A percentile compares a stretch with the other conserved stretches of the same genome.
These are phyloP conservation scores for Cryptococcus neoformans DNA, from an alignment of 1,284 basidiomycete species.

Conservation along the genomic window DNA sequence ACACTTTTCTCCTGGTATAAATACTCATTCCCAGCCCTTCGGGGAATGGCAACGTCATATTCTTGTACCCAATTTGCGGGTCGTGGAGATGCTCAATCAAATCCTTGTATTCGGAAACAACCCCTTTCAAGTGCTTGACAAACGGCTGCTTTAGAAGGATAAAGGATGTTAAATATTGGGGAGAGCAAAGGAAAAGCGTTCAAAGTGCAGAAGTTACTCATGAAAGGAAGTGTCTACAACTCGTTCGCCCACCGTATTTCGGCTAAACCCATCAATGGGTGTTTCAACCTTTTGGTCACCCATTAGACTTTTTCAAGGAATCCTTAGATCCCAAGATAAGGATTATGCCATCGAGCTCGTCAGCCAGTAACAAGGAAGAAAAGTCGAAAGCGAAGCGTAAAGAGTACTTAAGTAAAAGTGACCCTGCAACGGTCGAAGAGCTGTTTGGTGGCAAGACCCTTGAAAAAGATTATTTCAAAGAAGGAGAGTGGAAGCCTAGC, in stretches of 20 bases:
- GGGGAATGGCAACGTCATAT: slow-evolving; percentile 20
- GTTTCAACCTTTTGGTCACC: no score
- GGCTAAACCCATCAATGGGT: no score
- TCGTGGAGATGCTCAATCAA: slow-evolving; percentile 17
- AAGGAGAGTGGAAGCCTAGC: slow-evolving; percentile 28
- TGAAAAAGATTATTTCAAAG: slow-evolving; percentile 20
- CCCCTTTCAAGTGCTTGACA: no score
- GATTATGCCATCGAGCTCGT: no score
- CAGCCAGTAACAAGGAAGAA: neutral
- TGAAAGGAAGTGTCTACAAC: no score
- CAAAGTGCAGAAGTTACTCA: no score
- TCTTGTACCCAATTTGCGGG: slow-evolving; percentile 11
- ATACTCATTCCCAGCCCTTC: slow-evolving; percentile 27
- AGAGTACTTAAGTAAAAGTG: slow-evolving; percentile 17
- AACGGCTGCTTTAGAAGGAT: no score
- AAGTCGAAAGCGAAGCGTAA: slow-evolving; percentile 7
- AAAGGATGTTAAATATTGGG: no score
- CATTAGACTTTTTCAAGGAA: no score
- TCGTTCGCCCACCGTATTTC: no score
- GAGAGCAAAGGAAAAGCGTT: no score
- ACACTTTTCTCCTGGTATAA: slow-evolving; percentile 2
- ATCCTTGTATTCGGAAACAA: slow-evolving; percentile 13
- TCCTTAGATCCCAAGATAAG: no score
- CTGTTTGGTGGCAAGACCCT: slow-evolving; percentile 16
- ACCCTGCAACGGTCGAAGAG: slow-evolving; percentile 26